phyloP scores from a whole-genome alignment of 331 rosid species.

The Acacia concinna region DNA sequence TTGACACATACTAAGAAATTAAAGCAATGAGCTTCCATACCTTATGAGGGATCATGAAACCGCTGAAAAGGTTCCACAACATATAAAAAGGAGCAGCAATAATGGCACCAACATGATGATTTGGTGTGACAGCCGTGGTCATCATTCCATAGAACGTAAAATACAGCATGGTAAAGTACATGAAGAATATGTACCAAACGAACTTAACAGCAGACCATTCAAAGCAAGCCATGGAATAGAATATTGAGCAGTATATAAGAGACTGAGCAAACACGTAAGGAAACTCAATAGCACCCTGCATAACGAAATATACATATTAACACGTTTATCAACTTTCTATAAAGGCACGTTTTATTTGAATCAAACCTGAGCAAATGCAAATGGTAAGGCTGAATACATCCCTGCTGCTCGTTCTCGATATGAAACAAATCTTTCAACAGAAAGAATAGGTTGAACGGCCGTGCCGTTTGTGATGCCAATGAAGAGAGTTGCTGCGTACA shows the following conservation, averaged over 20 bases:
- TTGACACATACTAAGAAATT: constrained; percentile 3
- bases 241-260: constrained; percentile 74
- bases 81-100: constrained; percentile 96
- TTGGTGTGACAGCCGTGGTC: constrained; percentile 98
- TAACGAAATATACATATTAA: neutral
- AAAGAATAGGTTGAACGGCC: constrained; percentile 96
- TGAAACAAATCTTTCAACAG: constrained; percentile 96
- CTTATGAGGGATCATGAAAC: constrained; percentile 98
- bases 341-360: neutral
- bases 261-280: constrained; percentile 94
- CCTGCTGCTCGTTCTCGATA: constrained; percentile 98
- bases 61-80: constrained; percentile 99
- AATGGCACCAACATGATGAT: constrained; percentile 89
- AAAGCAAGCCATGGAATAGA: constrained; percentile 86
- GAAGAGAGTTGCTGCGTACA: constrained; percentile 85
- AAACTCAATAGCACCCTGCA: constrained; percentile 92
- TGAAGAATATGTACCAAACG: constrained; percentile 88
- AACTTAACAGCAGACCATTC: constrained; percentile 77
- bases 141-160: constrained; percentile 99
- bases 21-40: constrained; percentile 43
- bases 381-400: constrained; percentile 90
- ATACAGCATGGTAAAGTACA: constrained; percentile 92
- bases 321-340: constrained; percentile 32
- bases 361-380: constrained; percentile 97
- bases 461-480: constrained; percentile 92